Conservation (phyloP, 225 moss, liverwort and hornwort genomes). For the Bryum argenteum region DNA sequence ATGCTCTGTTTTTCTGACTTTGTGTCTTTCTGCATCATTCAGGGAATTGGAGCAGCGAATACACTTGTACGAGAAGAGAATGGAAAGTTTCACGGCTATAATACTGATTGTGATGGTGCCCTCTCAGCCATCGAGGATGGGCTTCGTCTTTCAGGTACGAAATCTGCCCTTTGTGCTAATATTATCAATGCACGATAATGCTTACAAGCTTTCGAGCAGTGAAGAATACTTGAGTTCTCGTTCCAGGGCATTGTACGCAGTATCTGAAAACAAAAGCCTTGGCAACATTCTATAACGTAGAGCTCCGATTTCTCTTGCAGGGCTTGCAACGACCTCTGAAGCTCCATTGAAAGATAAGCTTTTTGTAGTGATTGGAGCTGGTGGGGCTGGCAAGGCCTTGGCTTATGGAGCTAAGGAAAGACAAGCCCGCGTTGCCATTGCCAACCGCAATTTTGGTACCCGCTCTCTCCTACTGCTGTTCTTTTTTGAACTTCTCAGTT, state of each 20-base stretch:
- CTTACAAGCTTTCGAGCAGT: background rate
- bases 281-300: background rate
- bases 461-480: background rate
- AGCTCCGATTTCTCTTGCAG: conserved; percentile 32
- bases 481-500: conserved; percentile 11
- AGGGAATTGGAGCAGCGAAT: conserved; percentile 90
- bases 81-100: conserved; percentile 67
- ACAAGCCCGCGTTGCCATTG: conserved; percentile 66
- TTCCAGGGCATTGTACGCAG: background rate
- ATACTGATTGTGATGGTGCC: conserved; percentile 85
- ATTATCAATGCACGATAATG: no score
- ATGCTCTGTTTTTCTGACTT: background rate
- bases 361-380: conserved; percentile 95
- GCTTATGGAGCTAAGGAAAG: conserved; percentile 85
- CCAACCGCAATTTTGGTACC: conserved; percentile 78
- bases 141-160: conserved; percentile 52
- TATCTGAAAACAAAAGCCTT: background rate
- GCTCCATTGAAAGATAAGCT: conserved; percentile 80
- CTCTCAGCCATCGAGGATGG: conserved; percentile 78
- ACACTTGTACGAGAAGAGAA: conserved; percentile 68
- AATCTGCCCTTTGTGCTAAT: background rate
- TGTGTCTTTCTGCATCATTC: background rate
- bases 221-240: background rate
- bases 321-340: conserved; percentile 42
- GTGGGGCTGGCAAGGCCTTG: conserved; percentile 86